A percentile compares a stretch with the other conserved stretches of the same genome.
Evolutionary conservation across 75 land plant genomes (phyloP).

Genomic region (Pinus tabuliformis): DNA sequence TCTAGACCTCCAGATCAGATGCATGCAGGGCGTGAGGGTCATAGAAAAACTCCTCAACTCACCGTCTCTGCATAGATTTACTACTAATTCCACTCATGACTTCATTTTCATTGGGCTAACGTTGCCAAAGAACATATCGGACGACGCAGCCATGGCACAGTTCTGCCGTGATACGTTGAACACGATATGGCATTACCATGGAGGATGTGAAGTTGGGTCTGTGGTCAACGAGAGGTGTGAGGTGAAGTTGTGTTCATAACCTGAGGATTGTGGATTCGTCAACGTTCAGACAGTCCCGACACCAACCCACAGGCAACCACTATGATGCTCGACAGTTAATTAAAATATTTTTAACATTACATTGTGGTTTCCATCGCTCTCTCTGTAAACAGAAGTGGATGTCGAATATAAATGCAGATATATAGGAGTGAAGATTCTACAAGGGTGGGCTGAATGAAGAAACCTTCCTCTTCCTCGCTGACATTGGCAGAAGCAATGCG

Average conservation of each 20-base stretch:
- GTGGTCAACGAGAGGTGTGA: slow-evolving; percentile 46
- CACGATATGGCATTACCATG: slow-evolving; percentile 87
- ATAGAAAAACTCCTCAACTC: neutral
- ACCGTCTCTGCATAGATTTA: neutral
- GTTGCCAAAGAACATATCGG: slow-evolving; percentile 23
- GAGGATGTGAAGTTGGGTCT: slow-evolving; percentile 58
- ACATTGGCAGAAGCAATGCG: too few species aligned
- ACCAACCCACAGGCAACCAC: too few species aligned
- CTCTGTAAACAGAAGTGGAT: too few species aligned
- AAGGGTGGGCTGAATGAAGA: too few species aligned
- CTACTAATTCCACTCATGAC: neutral
- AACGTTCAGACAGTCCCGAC: too few species aligned
- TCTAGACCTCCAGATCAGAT: neutral
- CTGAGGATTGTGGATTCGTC: too few species aligned
- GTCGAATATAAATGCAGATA: too few species aligned
- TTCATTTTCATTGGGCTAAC: slow-evolving; percentile 40
- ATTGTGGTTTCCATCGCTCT: too few species aligned
- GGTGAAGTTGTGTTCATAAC: slow-evolving; percentile 40
- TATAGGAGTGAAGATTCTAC: too few species aligned
- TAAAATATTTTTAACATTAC: too few species aligned
- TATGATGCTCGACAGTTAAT: too few species aligned
- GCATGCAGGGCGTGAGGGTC: neutral
- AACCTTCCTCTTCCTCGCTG: too few species aligned
- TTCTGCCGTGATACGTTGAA: slow-evolving; percentile 48
- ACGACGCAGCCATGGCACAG: slow-evolving; percentile 26